Base-by-base conservation (phyloP, 2,329 filamentous ascomycete species). In the Proliferodiscus dingleyae region DNA sequence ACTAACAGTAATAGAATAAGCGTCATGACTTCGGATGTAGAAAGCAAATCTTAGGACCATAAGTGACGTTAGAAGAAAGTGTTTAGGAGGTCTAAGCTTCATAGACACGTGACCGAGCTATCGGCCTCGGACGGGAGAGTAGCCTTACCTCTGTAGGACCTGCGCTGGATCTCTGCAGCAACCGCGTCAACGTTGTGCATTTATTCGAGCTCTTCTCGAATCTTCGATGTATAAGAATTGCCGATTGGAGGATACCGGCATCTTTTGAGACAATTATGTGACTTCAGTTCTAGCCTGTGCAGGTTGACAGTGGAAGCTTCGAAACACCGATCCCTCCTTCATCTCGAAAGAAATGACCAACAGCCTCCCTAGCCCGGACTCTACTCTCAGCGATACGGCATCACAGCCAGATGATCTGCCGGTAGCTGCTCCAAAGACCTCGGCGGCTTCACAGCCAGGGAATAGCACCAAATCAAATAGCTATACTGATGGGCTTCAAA, bases 321-420 rank as follows among this genome's bases (percentile, higher is more conserved):
- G 52, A 57, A 57, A 49, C 49, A 49, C 47, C 46, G 36, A 37
- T 50, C 43, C 44, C 37, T 40, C 30, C 40, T 44, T 38, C 18
- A 34, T 26, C 30, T 42, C 19, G 24, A 52, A 41, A 43, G 40
- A 53, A 45, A 63, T 62, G 59, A 56, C 56, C 41, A 47, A 54
- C 42, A 53, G 50, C 37, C 32, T 54, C 16, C 49, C 55, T 15
- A 56, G 46, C 43, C 53, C 54, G 15, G 56, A 63, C 42, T 34
- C 50, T 30, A 38, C 53, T 13, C 45, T 56, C 41, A 60, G 53
- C 48, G 58, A 62, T 45, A 58, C 55, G 10, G 51, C 54, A 29
- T 59, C 56, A 28, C 57, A 59, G 32, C 55, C 57, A 15, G 61
- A 63, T 41, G 61, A 63, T 28, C 51, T 55, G n/a, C 50, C 47